Evolutionary conservation across 192 early-diverging fungal species (phyloP).

Genomic region (Rhizophagus prolifer): DNA sequence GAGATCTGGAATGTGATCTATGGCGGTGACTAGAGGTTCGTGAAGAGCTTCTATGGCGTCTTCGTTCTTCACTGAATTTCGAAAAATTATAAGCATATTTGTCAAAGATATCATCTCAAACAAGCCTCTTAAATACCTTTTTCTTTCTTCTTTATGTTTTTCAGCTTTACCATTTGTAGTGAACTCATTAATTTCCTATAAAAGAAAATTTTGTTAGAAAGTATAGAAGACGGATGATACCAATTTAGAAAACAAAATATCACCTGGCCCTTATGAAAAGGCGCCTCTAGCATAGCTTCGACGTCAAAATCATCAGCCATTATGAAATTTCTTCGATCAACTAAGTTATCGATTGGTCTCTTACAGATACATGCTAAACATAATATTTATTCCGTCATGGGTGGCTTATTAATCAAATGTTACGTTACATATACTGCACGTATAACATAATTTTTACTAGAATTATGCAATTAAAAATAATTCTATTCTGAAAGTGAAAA

Average conservation of each 20-base stretch:
- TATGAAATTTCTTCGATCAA: neutral
- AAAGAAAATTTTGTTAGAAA: neutral
- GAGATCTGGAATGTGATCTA: constrained; percentile 39
- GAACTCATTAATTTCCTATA: constrained; percentile 3
- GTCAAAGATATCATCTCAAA: neutral
- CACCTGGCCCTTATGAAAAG: constrained; percentile 52
- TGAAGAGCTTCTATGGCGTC: constrained; percentile 33
- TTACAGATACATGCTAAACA: too few relatives aligned
- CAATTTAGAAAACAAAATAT: neutral
- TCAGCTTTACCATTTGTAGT: constrained; percentile 5
- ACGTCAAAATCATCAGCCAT: constrained; percentile 46
- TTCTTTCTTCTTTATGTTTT: constrained; percentile 4
- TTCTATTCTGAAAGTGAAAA: too few relatives aligned
- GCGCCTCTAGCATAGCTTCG: constrained; percentile 63
- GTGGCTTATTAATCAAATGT: too few relatives aligned
- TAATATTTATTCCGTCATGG: too few relatives aligned
- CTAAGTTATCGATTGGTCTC: too few relatives aligned
- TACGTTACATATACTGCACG: too few relatives aligned
- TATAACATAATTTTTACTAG: too few relatives aligned
- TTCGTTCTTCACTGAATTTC: constrained; percentile 15
- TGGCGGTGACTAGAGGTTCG: constrained; percentile 43
- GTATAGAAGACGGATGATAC: too few relatives aligned
- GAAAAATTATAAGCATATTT: constrained; percentile 15
- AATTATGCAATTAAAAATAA: too few relatives aligned
- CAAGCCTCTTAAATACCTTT: neutral